These are phyloP conservation scores for Ceriops tagal DNA, from an alignment of 345 rosid genomes.

Conservation along the genomic window DNA sequence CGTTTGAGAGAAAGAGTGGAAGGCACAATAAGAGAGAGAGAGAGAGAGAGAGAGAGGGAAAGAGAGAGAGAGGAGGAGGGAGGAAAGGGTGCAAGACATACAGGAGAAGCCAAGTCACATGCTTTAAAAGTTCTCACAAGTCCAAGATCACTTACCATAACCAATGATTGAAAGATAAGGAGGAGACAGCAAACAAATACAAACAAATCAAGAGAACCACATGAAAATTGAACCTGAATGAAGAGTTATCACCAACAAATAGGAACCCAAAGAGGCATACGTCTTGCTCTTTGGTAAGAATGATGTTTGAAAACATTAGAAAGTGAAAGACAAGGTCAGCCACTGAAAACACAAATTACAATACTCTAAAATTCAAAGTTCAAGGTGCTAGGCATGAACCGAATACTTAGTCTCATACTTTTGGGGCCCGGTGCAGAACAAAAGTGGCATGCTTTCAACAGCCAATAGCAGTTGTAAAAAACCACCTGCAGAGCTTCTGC, in stretches of 20 bases:
- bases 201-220: no score
- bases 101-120: slow-evolving; percentile 53
- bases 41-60: background rate
- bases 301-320: slow-evolving; percentile 88
- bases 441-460: slow-evolving; percentile 94
- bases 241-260: no score
- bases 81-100: slow-evolving; percentile 26
- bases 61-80: background rate
- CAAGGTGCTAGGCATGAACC: slow-evolving; percentile 10
- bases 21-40: background rate
- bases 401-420: slow-evolving; percentile 42
- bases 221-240: no score
- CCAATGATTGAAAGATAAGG: no score
- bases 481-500: slow-evolving; percentile 97
- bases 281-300: slow-evolving; percentile 93
- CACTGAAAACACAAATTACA: slow-evolving; percentile 16
- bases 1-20: background rate
- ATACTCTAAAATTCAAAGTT: slow-evolving; percentile 12
- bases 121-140: slow-evolving; percentile 75
- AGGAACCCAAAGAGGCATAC: slow-evolving; percentile 72
- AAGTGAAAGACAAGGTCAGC: slow-evolving; percentile 28
- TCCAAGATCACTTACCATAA: slow-evolving; percentile 75
- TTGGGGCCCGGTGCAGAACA: slow-evolving; percentile 94
- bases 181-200: no score
- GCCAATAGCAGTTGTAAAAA: slow-evolving; percentile 88